phyloP scores from a whole-genome alignment of 1,284 basidiomycete species.

The Cryptococcus hybrid region DNA sequence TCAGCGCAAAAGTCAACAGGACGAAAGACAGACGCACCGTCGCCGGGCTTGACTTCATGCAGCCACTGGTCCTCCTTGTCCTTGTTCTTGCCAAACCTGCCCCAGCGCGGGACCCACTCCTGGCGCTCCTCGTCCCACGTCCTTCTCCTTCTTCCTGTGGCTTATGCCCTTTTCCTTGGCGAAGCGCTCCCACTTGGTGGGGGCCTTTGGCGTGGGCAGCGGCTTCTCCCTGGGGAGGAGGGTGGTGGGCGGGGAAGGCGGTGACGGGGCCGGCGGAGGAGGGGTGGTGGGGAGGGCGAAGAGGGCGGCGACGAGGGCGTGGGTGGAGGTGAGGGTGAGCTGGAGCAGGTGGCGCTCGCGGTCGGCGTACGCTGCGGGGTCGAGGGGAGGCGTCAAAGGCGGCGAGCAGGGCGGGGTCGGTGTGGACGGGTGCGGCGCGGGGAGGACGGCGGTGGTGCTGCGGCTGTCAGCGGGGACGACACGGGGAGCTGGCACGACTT shows the following conservation, averaged over 20 bases:
- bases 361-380: slow-evolving; percentile 65
- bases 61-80: slow-evolving; percentile 88
- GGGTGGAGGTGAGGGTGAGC: slow-evolving; percentile 81
- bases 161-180: slow-evolving; percentile 92
- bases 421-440: slow-evolving; percentile 74
- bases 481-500: slow-evolving; percentile 9
- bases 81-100: slow-evolving; percentile 86
- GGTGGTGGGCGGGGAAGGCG: slow-evolving; percentile 70
- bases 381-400: slow-evolving; percentile 84
- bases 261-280: slow-evolving; percentile 83
- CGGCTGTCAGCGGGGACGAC: slow-evolving; percentile 1
- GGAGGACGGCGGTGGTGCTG: slow-evolving; percentile 54
- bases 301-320: slow-evolving; percentile 73
- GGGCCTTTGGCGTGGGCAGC: slow-evolving; percentile 85
- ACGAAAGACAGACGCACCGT: slow-evolving; percentile 58
- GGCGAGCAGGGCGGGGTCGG: slow-evolving; percentile 79
- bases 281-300: slow-evolving; percentile 78
- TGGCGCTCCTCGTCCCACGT: slow-evolving; percentile 94
- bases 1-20: not conserved
- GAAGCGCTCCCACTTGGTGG: slow-evolving; percentile 97
- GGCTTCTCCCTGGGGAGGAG: slow-evolving; percentile 86
- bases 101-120: slow-evolving; percentile 93
- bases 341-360: slow-evolving; percentile 76
- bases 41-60: slow-evolving; percentile 80
- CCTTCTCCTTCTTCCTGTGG: slow-evolving; percentile 73